Base-by-base conservation (phyloP, 2,329 filamentous ascomycete species). In the Xylariaceae sp. region DNA sequence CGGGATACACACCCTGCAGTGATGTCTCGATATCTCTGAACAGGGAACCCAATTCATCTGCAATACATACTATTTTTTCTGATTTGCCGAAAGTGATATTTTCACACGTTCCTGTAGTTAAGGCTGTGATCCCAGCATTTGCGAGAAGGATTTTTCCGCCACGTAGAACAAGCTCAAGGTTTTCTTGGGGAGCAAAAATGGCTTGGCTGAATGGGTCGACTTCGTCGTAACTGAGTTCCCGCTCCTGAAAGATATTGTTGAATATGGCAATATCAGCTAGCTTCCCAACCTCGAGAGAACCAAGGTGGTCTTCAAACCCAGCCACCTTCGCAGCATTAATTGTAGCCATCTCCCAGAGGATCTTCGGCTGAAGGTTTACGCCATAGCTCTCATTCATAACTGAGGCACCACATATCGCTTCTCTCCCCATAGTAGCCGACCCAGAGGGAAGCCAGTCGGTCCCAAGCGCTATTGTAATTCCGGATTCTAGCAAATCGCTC, bases 221-320 rank as follows among this genome's bases (percentile, higher is more conserved):
- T 6, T 11, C 3, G 6, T 20, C 24, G 18, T 18, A 5, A 18
- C 37, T 33, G 18, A 4, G 10, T 3, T 29, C 27, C n/a, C 15
- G 16, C 4, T 21, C 13, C 6, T 4, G 15, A 10, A 20, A 16
- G 4, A 21, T 29, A 2, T 37, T 67, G 44, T 72, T 70, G 46
- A 78, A 75, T 1, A 79, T 66, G 10, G 74, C 70, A 4, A 79
- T 57, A 61, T 79, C 77, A 2, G 76, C 77, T 24, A 68, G 57
- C 51, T 74, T 75, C 0, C 76, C 75, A 16, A 66, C 69, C 4
- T 69, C 70, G 33, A 80, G 67, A 7, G 70, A 73, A 1, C 77
- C 77, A 15, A 77, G 63, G 33, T 70, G 50, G 18, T 68, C 58
- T 24, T 71, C 71, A 64, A 77, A 67, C 7, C 73, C 70, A 1